A percentile compares a stretch with the other conserved stretches of the same genome.
These are phyloP conservation scores for Fomitopsis pulvina DNA, from an alignment of 768 basidiomycete genomes.

Conservation along the genomic window DNA sequence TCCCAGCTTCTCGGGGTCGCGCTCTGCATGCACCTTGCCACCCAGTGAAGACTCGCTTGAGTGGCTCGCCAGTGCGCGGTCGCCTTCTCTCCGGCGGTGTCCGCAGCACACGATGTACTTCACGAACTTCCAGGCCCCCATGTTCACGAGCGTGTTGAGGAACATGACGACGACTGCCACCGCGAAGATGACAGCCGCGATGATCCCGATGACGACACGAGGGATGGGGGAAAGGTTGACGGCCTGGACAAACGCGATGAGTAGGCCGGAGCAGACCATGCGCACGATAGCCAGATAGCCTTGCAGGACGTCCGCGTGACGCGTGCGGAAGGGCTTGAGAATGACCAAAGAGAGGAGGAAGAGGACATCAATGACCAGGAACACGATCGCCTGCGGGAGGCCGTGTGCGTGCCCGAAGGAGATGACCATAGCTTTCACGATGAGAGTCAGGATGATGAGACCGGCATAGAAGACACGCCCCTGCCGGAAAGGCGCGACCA, in stretches of 20 bases:
- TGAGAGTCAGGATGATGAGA: conserved; percentile 45
- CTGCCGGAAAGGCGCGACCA: conserved; percentile 62
- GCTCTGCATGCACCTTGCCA: conserved; percentile 9
- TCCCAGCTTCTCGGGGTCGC: conserved; percentile 13
- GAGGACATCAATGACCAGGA: conserved; percentile 61
- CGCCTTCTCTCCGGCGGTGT: conserved; percentile 7
- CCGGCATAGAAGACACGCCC: conserved; percentile 65
- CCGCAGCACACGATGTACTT: conserved; percentile 12
- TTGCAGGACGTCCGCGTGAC: conserved; percentile 64
- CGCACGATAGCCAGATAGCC: conserved; percentile 63
- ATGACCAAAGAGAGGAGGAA: conserved; percentile 45
- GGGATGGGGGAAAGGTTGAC: conserved; percentile 67
- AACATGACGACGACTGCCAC: conserved; percentile 64
- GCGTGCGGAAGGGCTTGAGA: conserved; percentile 59
- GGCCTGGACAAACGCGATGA: conserved; percentile 71
- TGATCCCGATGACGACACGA: conserved; percentile 73
- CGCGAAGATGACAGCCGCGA: conserved; percentile 66
- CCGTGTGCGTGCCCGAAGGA: conserved; percentile 56
- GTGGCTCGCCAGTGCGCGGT: conserved; percentile 14
- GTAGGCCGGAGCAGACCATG: conserved; percentile 59
- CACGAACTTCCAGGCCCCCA: conserved; percentile 18
- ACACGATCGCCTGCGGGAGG: conserved; percentile 59
- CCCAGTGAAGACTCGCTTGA: conserved; percentile 15
- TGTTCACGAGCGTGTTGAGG: conserved; percentile 39
- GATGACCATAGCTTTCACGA: conserved; percentile 69